Percentiles rank a stretch among this genome's conserved stretches.
Conservation (phyloP, 2,329 filamentous ascomycete genomes). For the Penicillium sp. region DNA sequence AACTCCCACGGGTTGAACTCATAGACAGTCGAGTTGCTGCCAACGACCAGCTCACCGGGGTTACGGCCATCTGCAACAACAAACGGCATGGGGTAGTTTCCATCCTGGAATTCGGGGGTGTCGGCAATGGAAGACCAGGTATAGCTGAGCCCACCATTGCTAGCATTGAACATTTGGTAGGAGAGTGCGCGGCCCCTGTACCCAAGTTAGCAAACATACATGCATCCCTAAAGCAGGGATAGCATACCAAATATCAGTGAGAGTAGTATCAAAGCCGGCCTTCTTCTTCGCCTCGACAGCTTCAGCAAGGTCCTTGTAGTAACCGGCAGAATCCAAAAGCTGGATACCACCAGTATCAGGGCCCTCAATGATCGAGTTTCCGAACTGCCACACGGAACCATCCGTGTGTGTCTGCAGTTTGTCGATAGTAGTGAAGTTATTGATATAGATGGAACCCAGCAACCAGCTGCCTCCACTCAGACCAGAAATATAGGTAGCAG, state of each 20-base stretch:
- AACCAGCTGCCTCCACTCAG: conserved; percentile 85
- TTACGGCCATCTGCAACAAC: conserved; percentile 67
- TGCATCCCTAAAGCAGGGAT: background rate
- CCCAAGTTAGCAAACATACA: conserved; percentile 1
- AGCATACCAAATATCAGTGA: conserved; percentile 78
- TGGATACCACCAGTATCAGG: conserved; percentile 39
- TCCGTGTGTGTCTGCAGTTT: conserved; percentile 25
- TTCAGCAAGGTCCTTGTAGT: conserved; percentile 60
- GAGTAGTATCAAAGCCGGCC: conserved; percentile 65
- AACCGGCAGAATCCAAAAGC: conserved; percentile 52
- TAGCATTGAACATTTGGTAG: conserved; percentile 78
- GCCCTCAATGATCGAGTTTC: conserved; percentile 50
- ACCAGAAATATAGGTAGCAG: conserved; percentile 76
- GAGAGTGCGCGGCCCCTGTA: conserved; percentile 69
- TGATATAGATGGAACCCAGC: conserved; percentile 73
- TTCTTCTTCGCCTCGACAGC: conserved; percentile 61
- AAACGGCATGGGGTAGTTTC: conserved; percentile 68
- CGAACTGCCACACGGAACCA: conserved; percentile 31
- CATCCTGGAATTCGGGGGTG: conserved; percentile 60
- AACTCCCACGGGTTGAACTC: conserved; percentile 80
- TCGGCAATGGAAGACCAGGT: conserved; percentile 79
- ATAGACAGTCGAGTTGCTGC: conserved; percentile 70
- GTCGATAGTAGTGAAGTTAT: conserved; percentile 73
- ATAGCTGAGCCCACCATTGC: conserved; percentile 69
- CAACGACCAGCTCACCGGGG: conserved; percentile 60